phyloP scores from a whole-genome alignment of 1,284 basidiomycete genomes.

The Trametes hirsuta region DNA sequence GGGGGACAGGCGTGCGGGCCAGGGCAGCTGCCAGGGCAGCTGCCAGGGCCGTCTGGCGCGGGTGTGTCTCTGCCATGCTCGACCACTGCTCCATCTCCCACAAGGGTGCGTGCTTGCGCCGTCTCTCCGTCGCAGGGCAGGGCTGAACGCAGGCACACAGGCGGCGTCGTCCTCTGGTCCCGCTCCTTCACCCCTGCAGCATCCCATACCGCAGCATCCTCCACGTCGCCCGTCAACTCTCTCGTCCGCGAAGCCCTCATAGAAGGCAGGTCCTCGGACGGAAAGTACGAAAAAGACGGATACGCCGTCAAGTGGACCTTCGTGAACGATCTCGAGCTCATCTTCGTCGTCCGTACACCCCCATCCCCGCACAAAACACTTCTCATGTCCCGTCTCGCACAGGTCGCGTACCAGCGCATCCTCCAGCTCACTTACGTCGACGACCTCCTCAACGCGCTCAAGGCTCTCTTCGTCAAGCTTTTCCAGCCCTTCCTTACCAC shows the following conservation, averaged over 20 bases:
- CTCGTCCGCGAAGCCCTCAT: constrained; percentile 91
- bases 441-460: constrained; percentile 80
- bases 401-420: constrained; percentile 97
- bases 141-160: constrained; percentile 43
- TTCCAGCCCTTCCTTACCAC: constrained; percentile 83
- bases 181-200: constrained; percentile 90
- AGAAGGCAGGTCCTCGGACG: constrained; percentile 77
- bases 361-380: constrained; percentile 4
- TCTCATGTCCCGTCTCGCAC: constrained; percentile 6
- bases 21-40: neutral
- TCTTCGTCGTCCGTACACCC: constrained; percentile 79
- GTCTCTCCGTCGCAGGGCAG: neutral
- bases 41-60: neutral
- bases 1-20: neutral
- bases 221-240: constrained; percentile 86
- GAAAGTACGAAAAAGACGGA: constrained; percentile 89
- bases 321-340: constrained; percentile 90
- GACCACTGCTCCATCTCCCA: constrained; percentile 91
- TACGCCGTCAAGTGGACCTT: constrained; percentile 93
- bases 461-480: constrained; percentile 83
- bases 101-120: constrained; percentile 60
- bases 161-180: constrained; percentile 92
- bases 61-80: constrained; percentile 55
- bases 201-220: constrained; percentile 70
- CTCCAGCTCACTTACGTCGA: constrained; percentile 95